These are phyloP conservation scores for Trichophyton rubrum DNA, from an alignment of 2,329 filamentous ascomycete species.

Conservation along the genomic window DNA sequence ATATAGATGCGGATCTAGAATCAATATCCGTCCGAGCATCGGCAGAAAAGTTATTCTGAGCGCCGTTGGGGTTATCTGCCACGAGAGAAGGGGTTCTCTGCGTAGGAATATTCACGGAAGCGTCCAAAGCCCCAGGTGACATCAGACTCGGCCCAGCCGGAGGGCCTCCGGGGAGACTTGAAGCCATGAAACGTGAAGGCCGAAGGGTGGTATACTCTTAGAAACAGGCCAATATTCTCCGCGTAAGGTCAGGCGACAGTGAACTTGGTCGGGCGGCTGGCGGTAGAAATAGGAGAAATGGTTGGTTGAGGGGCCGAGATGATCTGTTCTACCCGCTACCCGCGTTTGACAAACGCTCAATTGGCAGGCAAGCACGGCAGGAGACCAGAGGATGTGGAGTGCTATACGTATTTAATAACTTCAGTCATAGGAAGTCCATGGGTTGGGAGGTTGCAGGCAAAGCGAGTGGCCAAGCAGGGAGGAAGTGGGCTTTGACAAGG, in stretches of 20 bases:
- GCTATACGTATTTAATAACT: neutral
- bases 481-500: slow-evolving; percentile 1
- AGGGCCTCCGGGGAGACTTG: neutral
- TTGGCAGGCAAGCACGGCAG: neutral
- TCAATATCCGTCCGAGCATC: neutral
- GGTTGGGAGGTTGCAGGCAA: neutral
- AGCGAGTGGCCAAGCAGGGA: neutral
- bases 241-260: neutral
- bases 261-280: neutral
- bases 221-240: neutral
- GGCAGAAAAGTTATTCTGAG: neutral
- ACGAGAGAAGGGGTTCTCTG: neutral
- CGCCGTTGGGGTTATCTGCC: neutral
- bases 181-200: neutral
- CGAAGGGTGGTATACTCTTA: neutral
- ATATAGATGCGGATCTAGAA: neutral
- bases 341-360: neutral
- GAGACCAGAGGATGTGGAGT: neutral
- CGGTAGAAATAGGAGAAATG: neutral
- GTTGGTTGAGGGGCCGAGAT: neutral
- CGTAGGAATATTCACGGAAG: neutral
- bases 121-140: neutral
- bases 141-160: neutral
- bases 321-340: neutral
- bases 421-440: neutral